A percentile compares a stretch with the other conserved stretches of the same genome.
Evolutionary conservation across 2,329 filamentous ascomycete species (phyloP).

Genomic region (Exserohilum rostratum): DNA sequence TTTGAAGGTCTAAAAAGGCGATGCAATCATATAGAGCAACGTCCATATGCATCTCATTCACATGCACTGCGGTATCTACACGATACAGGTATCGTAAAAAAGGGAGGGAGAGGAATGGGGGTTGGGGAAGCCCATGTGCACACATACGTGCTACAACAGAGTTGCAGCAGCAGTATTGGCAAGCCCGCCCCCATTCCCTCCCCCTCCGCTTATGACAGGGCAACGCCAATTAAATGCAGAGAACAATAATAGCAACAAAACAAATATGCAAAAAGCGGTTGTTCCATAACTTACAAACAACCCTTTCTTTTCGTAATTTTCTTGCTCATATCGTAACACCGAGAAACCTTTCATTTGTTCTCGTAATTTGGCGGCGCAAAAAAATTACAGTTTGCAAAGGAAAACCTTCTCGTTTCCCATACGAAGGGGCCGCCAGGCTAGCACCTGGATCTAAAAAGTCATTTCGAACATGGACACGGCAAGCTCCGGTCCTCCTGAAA

Average conservation of each 20-base stretch:
- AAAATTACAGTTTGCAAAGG: background rate
- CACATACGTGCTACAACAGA: too few species aligned
- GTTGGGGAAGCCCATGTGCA: too few species aligned
- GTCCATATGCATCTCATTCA: background rate
- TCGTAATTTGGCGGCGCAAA: background rate
- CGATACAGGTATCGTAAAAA: background rate
- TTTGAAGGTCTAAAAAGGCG: background rate
- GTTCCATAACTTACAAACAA: background rate
- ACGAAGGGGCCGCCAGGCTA: constrained; percentile 24
- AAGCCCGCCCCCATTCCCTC: too few species aligned
- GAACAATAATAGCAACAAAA: background rate
- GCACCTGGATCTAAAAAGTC: constrained; percentile 36
- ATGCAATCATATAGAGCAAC: background rate
- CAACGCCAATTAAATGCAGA: background rate
- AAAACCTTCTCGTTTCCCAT: background rate
- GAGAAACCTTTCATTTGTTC: background rate
- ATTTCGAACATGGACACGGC: constrained; percentile 38
- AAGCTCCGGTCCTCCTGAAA: constrained; percentile 41
- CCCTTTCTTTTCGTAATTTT: background rate
- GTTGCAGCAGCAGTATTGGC: background rate
- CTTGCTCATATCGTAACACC: background rate
- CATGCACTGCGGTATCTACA: background rate
- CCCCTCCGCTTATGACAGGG: background rate
- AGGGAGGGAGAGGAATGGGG: background rate
- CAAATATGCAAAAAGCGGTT: background rate